Evolutionary conservation across 768 basidiomycete species (phyloP).

Genomic region (Hygrophorus pudorinus): DNA sequence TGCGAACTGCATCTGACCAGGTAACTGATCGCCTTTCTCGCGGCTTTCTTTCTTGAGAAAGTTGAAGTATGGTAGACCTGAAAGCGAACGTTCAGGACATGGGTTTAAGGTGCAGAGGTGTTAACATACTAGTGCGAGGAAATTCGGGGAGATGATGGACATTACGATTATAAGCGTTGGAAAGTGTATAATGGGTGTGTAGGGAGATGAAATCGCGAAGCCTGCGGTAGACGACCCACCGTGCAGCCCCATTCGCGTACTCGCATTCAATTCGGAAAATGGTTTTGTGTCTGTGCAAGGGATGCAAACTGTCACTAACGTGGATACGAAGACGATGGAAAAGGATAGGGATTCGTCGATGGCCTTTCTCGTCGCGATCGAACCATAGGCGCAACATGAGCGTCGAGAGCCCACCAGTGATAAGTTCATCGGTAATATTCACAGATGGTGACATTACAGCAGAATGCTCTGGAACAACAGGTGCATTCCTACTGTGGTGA

Average conservation of each 20-base stretch:
- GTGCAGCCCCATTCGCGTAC: conserved; percentile 84
- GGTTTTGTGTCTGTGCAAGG: conserved; percentile 63
- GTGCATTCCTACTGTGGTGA: too few species aligned
- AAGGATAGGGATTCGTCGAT: conserved; percentile 69
- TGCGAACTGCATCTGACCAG: conserved; percentile 70
- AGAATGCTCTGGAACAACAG: too few species aligned
- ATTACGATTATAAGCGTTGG: conserved; percentile 68
- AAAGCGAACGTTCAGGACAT: conserved; percentile 2
- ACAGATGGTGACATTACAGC: too few species aligned
- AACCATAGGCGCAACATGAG: too few species aligned
- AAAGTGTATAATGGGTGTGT: conserved; percentile 81
- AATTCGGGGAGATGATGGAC: conserved; percentile 84
- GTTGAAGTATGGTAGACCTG: conserved; percentile 87
- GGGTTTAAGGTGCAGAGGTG: not conserved
- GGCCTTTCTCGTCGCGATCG: conserved; percentile 78
- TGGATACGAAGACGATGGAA: conserved; percentile 77
- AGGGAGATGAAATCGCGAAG: conserved; percentile 85
- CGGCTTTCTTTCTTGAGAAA: conserved; percentile 61
- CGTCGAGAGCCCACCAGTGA: too few species aligned
- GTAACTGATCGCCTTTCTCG: conserved; percentile 37
- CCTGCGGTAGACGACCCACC: conserved; percentile 96
- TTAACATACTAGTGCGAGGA: conserved; percentile 60
- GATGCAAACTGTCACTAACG: conserved; percentile 79
- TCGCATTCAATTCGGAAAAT: conserved; percentile 92
- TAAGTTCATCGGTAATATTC: too few species aligned